These are phyloP conservation scores for Lithohypha guttulata DNA, from an alignment of 2,329 filamentous ascomycete species.

Conservation along the genomic window DNA sequence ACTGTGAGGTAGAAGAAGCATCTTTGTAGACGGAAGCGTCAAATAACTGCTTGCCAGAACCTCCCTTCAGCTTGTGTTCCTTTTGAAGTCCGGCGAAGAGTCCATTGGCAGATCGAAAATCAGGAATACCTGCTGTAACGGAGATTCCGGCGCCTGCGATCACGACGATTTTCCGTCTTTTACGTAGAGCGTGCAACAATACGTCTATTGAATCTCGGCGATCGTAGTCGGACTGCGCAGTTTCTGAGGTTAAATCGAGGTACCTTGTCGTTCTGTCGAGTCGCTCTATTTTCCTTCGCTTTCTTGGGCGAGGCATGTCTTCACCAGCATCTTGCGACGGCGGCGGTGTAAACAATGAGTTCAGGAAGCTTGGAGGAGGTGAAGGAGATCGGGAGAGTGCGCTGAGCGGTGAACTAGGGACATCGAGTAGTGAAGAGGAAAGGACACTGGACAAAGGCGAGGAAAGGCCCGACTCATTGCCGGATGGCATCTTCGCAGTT, in stretches of 20 bases:
- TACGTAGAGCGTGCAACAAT: conserved; percentile 63
- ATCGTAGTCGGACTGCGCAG: conserved; percentile 29
- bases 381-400: conserved; percentile 37
- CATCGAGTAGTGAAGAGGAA: not conserved
- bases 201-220: conserved; percentile 56
- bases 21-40: conserved; percentile 97
- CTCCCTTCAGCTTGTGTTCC: conserved; percentile 73
- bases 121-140: conserved; percentile 89
- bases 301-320: conserved; percentile 64
- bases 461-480: conserved; percentile 15
- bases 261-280: conserved; percentile 70
- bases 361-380: conserved; percentile 27
- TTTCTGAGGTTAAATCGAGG: conserved; percentile 51
- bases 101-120: conserved; percentile 85
- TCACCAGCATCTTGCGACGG: conserved; percentile 40
- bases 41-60: conserved; percentile 89
- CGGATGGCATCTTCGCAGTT: conserved; percentile 14
- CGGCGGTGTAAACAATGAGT: conserved; percentile 32
- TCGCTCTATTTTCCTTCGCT: conserved; percentile 54
- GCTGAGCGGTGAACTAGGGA: conserved; percentile 33
- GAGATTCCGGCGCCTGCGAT: conserved; percentile 95
- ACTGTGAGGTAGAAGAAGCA: conserved; percentile 74
- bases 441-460: conserved; percentile 12
- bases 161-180: conserved; percentile 92
- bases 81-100: conserved; percentile 76